Conservation (phyloP, 75 land plant species). For the Selaginella tamariscina region DNA sequence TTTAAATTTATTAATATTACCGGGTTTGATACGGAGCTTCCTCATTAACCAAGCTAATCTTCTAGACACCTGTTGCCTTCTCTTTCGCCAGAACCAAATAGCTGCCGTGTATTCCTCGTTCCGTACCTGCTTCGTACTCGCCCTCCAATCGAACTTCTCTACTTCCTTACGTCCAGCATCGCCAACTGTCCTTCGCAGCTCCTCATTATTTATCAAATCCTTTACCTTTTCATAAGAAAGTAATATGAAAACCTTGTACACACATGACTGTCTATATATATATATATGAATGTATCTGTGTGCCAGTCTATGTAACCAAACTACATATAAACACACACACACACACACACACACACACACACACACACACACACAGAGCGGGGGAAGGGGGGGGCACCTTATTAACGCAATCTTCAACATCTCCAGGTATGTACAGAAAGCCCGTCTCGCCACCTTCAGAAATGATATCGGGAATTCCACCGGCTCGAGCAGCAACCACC, state of each 20-base stretch:
- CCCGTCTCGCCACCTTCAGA: constrained; percentile 82
- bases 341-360: too few species aligned
- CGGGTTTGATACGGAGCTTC: background rate
- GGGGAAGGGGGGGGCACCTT: too few species aligned
- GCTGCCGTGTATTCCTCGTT: constrained; percentile 94
- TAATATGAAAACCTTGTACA: too few species aligned
- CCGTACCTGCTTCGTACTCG: constrained; percentile 70
- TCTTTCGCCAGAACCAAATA: constrained; percentile 91
- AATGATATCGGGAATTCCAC: constrained; percentile 91
- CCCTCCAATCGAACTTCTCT: constrained; percentile 93
- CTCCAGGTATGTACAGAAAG: constrained; percentile 71
- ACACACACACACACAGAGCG: too few species aligned
- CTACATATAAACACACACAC: too few species aligned
- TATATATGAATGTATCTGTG: too few species aligned
- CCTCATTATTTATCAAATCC: constrained; percentile 30
- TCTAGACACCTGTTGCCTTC: constrained; percentile 42
- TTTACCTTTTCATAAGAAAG: too few species aligned
- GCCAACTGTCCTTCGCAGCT: constrained; percentile 56
- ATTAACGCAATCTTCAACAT: constrained; percentile 69
- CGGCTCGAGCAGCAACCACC: constrained; percentile 90
- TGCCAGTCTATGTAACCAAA: too few species aligned
- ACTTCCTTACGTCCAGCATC: constrained; percentile 71
- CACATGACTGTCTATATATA: too few species aligned
- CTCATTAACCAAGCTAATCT: constrained; percentile 17
- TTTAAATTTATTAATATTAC: too few species aligned